phyloP scores from a whole-genome alignment of 768 basidiomycete genomes.

The Omphalotus guepiniiformis region DNA sequence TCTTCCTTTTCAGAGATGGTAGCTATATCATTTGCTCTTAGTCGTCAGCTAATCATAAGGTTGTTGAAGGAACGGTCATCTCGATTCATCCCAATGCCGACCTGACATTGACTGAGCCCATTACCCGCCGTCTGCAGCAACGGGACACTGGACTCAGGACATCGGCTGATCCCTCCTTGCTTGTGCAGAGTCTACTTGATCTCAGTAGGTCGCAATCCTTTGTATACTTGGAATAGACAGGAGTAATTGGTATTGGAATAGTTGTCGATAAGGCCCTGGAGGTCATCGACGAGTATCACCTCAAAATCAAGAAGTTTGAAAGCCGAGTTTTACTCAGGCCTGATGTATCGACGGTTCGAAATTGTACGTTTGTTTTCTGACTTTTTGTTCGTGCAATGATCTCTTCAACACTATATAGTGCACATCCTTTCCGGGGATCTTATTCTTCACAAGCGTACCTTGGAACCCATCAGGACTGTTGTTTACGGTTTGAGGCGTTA shows the following conservation, averaged over 20 bases:
- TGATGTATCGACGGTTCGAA: conserved; percentile 55
- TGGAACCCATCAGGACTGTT: conserved; percentile 65
- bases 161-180: conserved; percentile 62
- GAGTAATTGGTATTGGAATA: conserved; percentile 17
- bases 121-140: conserved; percentile 52
- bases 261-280: conserved; percentile 68
- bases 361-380: conserved; percentile 34
- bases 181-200: conserved; percentile 70
- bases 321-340: conserved; percentile 55
- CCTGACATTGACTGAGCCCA: conserved; percentile 49
- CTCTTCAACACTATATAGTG: conserved; percentile 38
- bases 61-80: conserved; percentile 54
- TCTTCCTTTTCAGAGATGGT: conserved; percentile 68
- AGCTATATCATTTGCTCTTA: conserved; percentile 15
- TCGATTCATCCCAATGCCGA: conserved; percentile 48
- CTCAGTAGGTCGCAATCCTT: conserved; percentile 27
- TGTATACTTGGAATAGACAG: not conserved
- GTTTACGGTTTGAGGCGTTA: conserved; percentile 61
- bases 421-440: conserved; percentile 73
- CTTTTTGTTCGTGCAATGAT: not conserved
- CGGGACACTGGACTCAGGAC: conserved; percentile 56
- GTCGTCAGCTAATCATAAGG: not conserved
- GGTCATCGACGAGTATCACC: conserved; percentile 65
- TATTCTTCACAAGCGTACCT: conserved; percentile 64
- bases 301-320: conserved; percentile 59